Percentiles rank a stretch among this genome's conserved stretches.
Evolutionary conservation across 768 basidiomycete species (phyloP).

Genomic region (Lentinula detonsa): DNA sequence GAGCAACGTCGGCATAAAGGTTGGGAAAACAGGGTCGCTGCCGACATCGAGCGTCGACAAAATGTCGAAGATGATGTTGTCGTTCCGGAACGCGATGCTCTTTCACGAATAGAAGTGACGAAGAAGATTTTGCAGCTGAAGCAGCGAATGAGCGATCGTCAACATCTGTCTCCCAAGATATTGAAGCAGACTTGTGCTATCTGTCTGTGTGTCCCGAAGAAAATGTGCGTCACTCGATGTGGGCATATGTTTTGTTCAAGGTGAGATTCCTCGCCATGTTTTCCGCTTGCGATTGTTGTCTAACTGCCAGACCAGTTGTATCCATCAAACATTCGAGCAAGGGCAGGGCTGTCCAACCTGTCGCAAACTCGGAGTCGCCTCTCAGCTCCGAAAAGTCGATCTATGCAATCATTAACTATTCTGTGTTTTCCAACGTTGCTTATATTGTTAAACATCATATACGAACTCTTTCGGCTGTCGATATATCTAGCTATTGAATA

Average conservation of each 20-base stretch:
- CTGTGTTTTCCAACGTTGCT: too few relatives aligned
- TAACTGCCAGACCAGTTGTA: too few relatives aligned
- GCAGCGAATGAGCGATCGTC: neutral
- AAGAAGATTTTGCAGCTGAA: neutral
- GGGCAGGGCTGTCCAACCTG: too few relatives aligned
- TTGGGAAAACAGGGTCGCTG: slow-evolving; percentile 26
- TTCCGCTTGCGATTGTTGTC: too few relatives aligned
- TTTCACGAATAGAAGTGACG: neutral
- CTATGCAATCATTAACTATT: too few relatives aligned
- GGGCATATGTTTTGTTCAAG: slow-evolving; percentile 27
- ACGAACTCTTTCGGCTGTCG: too few relatives aligned
- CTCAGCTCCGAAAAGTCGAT: too few relatives aligned
- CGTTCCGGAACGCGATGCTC: slow-evolving; percentile 1
- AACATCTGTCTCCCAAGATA: neutral
- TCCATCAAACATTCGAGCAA: too few relatives aligned
- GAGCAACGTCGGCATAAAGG: slow-evolving; percentile 17
- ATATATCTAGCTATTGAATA: too few relatives aligned
- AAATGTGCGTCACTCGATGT: slow-evolving; percentile 22
- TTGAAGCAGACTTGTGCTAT: slow-evolving; percentile 21
- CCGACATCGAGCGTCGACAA: slow-evolving; percentile 16
- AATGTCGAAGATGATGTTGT: slow-evolving; percentile 14
- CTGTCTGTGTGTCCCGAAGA: slow-evolving; percentile 18
- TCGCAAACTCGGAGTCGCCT: too few relatives aligned
- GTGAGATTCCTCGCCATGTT: slow-evolving; percentile 13
- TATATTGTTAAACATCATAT: too few relatives aligned